Evolutionary conservation across 2,329 filamentous ascomycete genomes (phyloP), one percentile per base, ranked within the genome.

Genomic region (Talaromyces sp.): DNA sequence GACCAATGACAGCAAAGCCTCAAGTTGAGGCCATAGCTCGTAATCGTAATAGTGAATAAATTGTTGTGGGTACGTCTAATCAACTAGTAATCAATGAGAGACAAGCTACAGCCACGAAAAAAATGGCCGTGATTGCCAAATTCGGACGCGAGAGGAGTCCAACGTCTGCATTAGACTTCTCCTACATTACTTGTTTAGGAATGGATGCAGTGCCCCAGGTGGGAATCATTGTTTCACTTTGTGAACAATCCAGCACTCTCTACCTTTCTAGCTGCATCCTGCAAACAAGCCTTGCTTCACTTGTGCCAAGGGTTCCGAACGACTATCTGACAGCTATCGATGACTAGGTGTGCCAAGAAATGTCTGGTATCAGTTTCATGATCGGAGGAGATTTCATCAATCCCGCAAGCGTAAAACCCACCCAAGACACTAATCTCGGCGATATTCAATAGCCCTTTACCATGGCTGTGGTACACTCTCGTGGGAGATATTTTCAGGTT

Each of bases 301-400:
- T 45, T 24, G n/a, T 37, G 31, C 33, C 52, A 31, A 43, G 56
- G 27, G 39, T 59, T 39, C 27, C 22, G 19, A 1, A 45, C 27
- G 11, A 31, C 37, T 59, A 59, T 59, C 56, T 45, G 37, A 45
- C 24, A 59, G 39, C 37, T 27, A 33, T 43, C 56, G 13, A 58
- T 58, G 56, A 43, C 37, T 19, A 2, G 37, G 37, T 16, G 37
- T n/a, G 56, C 27, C 22, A 45, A 27, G 39, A 59, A 16, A 14
- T 59, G 56, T 59, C 56, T 59, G 56, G 56, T 33, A 19, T 45
- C 56, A 59, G 56, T 59, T 59, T 45, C 56, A 59, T 59, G 22
- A 45, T 37, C 24, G 39, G 56, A 31, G 22, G 56, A n/a, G 22
- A 45, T 45, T 59, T 59, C 35, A 59, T 59, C 37, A n/a, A 43